Base-by-base conservation (phyloP, 2,329 filamentous ascomycete species). In the Lachnellula cervina region DNA sequence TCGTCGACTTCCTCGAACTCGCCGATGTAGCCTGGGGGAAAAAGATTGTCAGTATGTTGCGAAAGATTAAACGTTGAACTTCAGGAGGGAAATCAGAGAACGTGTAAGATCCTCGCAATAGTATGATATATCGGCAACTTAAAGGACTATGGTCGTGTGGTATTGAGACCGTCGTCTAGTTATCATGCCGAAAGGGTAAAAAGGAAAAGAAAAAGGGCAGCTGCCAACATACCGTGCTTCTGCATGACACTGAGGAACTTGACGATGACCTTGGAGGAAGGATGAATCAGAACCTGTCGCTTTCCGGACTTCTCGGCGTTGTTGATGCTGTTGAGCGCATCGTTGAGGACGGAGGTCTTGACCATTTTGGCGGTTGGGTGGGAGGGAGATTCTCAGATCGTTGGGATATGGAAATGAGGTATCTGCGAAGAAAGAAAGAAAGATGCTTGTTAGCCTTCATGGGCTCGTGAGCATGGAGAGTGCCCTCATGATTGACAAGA, bases 231-330 rank as follows among this genome's bases (percentile, higher is more conserved):
- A 97, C 94, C 94, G 82, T 99, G 94, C 79, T 89, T 90, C 83
- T 99, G 94, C 94, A 99, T 99, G 77, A 97, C 93, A 75, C 84
- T 84, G 75, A 99, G 84, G 87, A 97, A 99, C 86, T 97, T 97
- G 83, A 95, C 81, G 73, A 99, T 99, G 83, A 99, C 94, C 89
- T 99, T 99, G 79, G 94, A 97, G 77, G 85, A 89, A 71, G 95
- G 94, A 73, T 92, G 87, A 84, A 99, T 97, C 77, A 99, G 74
- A 75, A 97, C 94, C 83, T 99, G 94, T 75, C 94, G 92, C 89
- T 97, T 97, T 82, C 94, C 94, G 71, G 89, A 83, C 89, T 99
- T 97, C 87, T 99, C 95, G 84, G 94, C 94, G 80, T 99, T 99
- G 91, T 99, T 99, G 88, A 99, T 97, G 83, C 86, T 83, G 78